Percentiles rank a stretch among this genome's conserved stretches.
These are phyloP conservation scores for Pueraria montana DNA, from an alignment of 306 rosid genomes.

Conservation along the genomic window DNA sequence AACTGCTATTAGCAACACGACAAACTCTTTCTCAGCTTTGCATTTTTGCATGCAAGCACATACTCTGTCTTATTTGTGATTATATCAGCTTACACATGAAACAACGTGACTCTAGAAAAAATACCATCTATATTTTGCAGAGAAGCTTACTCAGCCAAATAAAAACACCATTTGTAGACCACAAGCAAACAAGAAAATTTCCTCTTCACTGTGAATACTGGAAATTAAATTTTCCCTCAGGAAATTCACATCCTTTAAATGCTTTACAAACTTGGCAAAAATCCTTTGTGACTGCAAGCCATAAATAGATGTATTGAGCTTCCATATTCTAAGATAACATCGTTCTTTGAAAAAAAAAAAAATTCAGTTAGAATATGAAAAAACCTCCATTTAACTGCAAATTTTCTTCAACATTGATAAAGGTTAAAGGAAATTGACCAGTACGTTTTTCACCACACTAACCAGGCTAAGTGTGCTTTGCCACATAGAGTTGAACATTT, in stretches of 20 bases:
- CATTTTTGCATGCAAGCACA: neutral
- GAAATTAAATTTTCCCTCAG: conserved; percentile 84
- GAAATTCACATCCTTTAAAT: conserved; percentile 82
- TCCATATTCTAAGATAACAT: neutral
- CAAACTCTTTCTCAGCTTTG: neutral
- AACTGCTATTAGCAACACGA: neutral
- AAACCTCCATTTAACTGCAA: neutral
- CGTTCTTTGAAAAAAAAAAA: too few relatives aligned
- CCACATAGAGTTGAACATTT: too few relatives aligned
- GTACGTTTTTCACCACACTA: neutral
- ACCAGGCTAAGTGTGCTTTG: too few relatives aligned
- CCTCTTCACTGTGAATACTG: conserved; percentile 92
- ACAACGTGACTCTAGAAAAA: neutral
- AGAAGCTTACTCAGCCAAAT: conserved; percentile 30
- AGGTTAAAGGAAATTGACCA: neutral
- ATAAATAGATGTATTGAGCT: conserved; percentile 37
- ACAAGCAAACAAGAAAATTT: conserved; percentile 44
- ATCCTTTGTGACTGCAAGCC: too few relatives aligned
- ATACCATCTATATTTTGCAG: neutral
- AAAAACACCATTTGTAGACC: conserved; percentile 21
- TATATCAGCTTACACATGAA: neutral
- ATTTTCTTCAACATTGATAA: conserved; percentile 30
- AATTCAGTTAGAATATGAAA: neutral
- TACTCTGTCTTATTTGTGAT: neutral
- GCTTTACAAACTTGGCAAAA: conserved; percentile 68